Evolutionary conservation across 495 filamentous ascomycete genomes (phyloP).

Genomic region (Podospora anserina): DNA sequence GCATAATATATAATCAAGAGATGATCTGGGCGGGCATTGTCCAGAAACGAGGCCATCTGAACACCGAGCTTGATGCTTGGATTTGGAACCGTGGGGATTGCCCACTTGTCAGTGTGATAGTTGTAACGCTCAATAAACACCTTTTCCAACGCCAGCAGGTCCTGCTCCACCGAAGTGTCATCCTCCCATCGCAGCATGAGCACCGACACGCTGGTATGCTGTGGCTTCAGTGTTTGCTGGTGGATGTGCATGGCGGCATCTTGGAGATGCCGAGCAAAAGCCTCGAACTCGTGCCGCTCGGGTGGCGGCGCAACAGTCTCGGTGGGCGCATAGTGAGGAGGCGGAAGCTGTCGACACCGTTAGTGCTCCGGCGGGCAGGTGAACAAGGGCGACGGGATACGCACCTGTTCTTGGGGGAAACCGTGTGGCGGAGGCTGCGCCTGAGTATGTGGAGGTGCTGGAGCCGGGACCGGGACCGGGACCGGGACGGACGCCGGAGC

Average conservation of each 20-base stretch:
- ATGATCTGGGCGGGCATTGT: slow-evolving; percentile 51
- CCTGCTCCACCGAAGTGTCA: slow-evolving; percentile 47
- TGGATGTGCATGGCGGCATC: slow-evolving; percentile 56
- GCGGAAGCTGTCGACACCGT: slow-evolving; percentile 20
- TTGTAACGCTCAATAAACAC: slow-evolving; percentile 53
- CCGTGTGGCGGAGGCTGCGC: slow-evolving; percentile 24
- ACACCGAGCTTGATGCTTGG: slow-evolving; percentile 53
- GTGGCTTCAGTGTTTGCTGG: slow-evolving; percentile 49
- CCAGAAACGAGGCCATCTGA: slow-evolving; percentile 49
- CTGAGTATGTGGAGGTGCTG: slow-evolving; percentile 21
- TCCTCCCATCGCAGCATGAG: slow-evolving; percentile 56
- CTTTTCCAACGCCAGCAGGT: slow-evolving; percentile 47
- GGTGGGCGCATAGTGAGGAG: slow-evolving; percentile 26
- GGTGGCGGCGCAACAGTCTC: slow-evolving; percentile 26
- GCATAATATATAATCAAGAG: slow-evolving; percentile 58
- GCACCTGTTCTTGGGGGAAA: slow-evolving; percentile 31
- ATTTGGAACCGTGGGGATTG: slow-evolving; percentile 50
- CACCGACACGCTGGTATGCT: slow-evolving; percentile 51
- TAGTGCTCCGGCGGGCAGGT: slow-evolving; percentile 1
- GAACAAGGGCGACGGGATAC: slow-evolving; percentile 8
- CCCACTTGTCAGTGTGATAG: slow-evolving; percentile 51
- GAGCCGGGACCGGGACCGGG: not conserved
- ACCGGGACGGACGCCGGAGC: slow-evolving; percentile 18
- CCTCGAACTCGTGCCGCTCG: slow-evolving; percentile 55
- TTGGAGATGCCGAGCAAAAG: slow-evolving; percentile 56